Percentiles rank a stretch among this genome's conserved stretches.
Conservation (phyloP, 176 grass and related monocot genomes). For the Stipa capillata region DNA sequence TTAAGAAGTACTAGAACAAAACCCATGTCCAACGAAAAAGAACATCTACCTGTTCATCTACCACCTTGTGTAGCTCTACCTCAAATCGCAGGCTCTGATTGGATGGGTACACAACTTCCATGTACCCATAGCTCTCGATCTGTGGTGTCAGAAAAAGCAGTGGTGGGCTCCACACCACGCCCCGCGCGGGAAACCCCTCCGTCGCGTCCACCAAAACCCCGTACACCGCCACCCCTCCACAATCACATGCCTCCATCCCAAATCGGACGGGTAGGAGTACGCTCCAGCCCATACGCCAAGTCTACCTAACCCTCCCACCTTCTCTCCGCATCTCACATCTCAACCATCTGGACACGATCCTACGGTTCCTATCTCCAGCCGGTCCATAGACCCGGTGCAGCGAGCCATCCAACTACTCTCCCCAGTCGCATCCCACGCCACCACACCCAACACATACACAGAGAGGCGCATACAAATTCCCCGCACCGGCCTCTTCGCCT, state of each 20-base stretch:
- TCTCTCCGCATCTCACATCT: not conserved
- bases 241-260: not conserved
- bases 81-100: not conserved
- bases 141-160: slow-evolving; percentile 10
- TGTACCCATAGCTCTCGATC: not conserved
- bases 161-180: not conserved
- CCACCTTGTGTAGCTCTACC: not conserved
- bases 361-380: accelerated
- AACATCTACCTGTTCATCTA: not conserved
- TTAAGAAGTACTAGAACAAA: not conserved
- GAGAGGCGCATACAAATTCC: not conserved
- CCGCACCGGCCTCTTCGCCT: not conserved
- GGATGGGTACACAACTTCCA: not conserved
- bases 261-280: not conserved
- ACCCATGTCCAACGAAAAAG: not conserved
- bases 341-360: not conserved
- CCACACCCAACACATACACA: not conserved
- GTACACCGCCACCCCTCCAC: not conserved
- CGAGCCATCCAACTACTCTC: not conserved
- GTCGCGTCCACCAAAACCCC: slow-evolving; percentile 5
- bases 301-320: accelerated
- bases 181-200: slow-evolving; percentile 4
- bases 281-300: not conserved
- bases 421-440: not conserved
- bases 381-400: not conserved